Percentiles rank a stretch among this genome's conserved stretches.
Evolutionary conservation across 805 yeast species (phyloP).

Genomic region (Ogataea thermomethanolica): DNA sequence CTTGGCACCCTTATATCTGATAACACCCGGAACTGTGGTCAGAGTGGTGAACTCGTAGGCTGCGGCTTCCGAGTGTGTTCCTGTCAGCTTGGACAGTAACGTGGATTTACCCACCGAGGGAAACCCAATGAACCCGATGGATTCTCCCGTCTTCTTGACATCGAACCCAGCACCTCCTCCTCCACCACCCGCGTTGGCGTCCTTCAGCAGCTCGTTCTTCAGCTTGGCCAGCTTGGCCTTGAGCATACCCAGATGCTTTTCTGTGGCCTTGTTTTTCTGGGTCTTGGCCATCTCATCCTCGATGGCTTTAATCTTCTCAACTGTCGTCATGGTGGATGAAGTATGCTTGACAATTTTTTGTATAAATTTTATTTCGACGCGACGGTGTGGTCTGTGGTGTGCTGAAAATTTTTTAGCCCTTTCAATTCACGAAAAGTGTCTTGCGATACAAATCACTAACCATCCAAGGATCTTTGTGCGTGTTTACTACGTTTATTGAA

Average conservation of each 20-base stretch:
- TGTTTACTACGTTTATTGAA: too few species aligned
- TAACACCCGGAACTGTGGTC: conserved; percentile 96
- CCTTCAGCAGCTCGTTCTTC: conserved; percentile 83
- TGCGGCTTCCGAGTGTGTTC: conserved; percentile 97
- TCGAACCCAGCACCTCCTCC: conserved; percentile 97
- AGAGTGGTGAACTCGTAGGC: conserved; percentile 96
- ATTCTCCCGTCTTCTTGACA: conserved; percentile 97
- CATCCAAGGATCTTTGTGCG: too few species aligned
- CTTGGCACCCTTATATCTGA: conserved; percentile 94
- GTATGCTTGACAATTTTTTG: conserved; percentile 1
- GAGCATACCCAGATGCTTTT: conserved; percentile 94
- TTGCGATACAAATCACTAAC: too few species aligned
- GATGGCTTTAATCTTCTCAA: conserved; percentile 76
- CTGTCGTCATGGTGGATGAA: conserved; percentile 54
- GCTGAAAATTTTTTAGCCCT: conserved; percentile 17
- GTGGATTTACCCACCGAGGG: conserved; percentile 96
- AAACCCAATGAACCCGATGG: conserved; percentile 96
- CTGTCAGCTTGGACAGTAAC: conserved; percentile 80
- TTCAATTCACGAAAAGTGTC: conserved; percentile 1
- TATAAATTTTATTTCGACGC: conserved; percentile 7
- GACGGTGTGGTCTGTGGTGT: conserved; percentile 19
- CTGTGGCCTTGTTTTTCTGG: conserved; percentile 96
- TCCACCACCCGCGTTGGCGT: conserved; percentile 68
- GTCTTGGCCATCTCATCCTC: conserved; percentile 98
- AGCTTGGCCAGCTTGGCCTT: conserved; percentile 95